These are phyloP conservation scores for Solanum hybrid DNA, from an alignment of 305 asterid genomes.

Conservation along the genomic window DNA sequence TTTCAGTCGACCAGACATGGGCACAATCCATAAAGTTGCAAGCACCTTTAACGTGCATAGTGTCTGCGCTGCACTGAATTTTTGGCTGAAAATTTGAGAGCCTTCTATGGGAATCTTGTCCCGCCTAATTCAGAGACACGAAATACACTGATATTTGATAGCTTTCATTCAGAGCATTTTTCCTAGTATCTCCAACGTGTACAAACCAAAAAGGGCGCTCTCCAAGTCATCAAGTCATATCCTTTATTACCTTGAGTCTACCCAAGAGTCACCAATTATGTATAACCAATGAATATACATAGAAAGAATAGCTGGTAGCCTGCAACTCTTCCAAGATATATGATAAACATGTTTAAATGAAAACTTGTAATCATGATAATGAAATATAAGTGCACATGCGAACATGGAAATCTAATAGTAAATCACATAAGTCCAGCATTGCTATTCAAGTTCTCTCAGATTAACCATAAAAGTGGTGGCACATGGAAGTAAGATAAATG, in stretches of 20 bases:
- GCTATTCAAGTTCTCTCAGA: background rate
- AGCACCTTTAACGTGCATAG: background rate
- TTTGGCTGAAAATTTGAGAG: background rate
- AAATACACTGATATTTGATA: background rate
- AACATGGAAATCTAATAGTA: background rate
- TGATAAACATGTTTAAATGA: background rate
- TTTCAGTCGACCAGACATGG: background rate
- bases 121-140: background rate
- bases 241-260: background rate
- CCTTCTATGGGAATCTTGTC: background rate
- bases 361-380: background rate
- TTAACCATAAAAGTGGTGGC: background rate
- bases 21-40: background rate
- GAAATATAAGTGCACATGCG: background rate
- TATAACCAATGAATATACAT: background rate
- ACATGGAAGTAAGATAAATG: background rate
- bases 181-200: background rate
- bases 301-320: background rate
- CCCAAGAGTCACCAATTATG: background rate
- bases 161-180: background rate
- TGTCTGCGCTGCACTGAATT: background rate
- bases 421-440: background rate
- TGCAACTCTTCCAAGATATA: background rate
- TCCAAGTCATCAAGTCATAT: background rate
- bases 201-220: background rate